phyloP scores from a whole-genome alignment of 768 basidiomycete species.

The Boletus bicolor region DNA sequence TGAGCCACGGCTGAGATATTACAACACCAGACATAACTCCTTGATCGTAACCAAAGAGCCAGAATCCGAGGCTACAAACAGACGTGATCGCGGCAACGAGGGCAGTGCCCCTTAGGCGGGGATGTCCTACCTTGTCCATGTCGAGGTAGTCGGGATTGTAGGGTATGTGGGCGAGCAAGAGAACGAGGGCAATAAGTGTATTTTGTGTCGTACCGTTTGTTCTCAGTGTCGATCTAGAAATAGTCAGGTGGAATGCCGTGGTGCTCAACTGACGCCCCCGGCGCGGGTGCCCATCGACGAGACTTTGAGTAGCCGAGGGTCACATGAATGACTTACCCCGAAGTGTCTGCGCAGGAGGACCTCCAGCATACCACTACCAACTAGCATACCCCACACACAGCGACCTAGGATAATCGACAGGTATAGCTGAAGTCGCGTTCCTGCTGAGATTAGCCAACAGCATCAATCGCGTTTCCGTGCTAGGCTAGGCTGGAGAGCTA shows the following conservation, averaged over 20 bases:
- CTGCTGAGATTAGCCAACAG: background rate
- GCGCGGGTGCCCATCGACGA: background rate
- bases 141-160: background rate
- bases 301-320: background rate
- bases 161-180: background rate
- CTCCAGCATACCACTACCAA: background rate
- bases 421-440: background rate
- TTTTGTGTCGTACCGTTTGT: background rate
- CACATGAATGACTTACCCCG: slow-evolving; percentile 1
- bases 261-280: background rate
- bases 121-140: slow-evolving; percentile 14
- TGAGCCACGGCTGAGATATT: slow-evolving; percentile 11
- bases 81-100: slow-evolving; percentile 16
- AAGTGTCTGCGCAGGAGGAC: background rate
- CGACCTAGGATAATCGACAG: background rate
- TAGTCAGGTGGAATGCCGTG: background rate
- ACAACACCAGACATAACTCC: slow-evolving; percentile 18
- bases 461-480: background rate
- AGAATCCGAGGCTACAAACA: slow-evolving; percentile 14
- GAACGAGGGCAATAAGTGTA: background rate
- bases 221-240: background rate
- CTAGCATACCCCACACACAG: background rate
- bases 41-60: slow-evolving; percentile 18
- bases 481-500: background rate
- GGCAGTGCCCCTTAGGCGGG: slow-evolving; percentile 4